These are phyloP conservation scores for Saitozyma sp. DNA, from an alignment of 768 basidiomycete genomes.

Conservation along the genomic window DNA sequence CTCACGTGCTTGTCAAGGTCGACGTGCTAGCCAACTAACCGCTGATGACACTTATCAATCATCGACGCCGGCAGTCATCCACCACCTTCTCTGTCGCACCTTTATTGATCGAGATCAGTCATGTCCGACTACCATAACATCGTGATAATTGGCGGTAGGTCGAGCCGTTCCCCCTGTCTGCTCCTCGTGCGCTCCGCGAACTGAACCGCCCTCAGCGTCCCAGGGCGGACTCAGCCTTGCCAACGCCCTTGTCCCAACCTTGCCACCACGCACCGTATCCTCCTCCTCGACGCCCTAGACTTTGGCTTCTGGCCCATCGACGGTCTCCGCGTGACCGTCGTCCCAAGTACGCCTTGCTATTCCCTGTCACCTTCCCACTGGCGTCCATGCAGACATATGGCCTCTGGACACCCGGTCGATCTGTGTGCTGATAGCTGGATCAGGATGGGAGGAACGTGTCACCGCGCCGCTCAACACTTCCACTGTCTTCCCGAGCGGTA, in stretches of 20 bases:
- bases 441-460: slow-evolving; percentile 47
- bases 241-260: slow-evolving; percentile 25
- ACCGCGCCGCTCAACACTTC: slow-evolving; percentile 29
- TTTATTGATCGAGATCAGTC: no score
- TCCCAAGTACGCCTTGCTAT: slow-evolving; percentile 28
- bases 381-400: not conserved
- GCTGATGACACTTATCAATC: no score
- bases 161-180: not conserved
- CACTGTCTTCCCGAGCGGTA: slow-evolving; percentile 33
- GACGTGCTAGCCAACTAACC: no score
- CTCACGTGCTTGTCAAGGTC: no score
- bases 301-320: slow-evolving; percentile 41
- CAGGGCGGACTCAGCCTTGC: slow-evolving; percentile 32
- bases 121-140: slow-evolving; percentile 44
- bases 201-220: slow-evolving; percentile 40
- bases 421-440: not conserved
- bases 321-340: slow-evolving; percentile 41
- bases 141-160: slow-evolving; percentile 48
- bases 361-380: no score
- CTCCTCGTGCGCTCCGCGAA: slow-evolving; percentile 1
- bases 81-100: no score
- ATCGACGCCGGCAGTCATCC: no score
- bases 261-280: slow-evolving; percentile 41
- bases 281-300: slow-evolving; percentile 42
- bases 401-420: not conserved